phyloP scores from a whole-genome alignment of 2,329 filamentous ascomycete species.

The Aotearoamyces nothofagi region DNA sequence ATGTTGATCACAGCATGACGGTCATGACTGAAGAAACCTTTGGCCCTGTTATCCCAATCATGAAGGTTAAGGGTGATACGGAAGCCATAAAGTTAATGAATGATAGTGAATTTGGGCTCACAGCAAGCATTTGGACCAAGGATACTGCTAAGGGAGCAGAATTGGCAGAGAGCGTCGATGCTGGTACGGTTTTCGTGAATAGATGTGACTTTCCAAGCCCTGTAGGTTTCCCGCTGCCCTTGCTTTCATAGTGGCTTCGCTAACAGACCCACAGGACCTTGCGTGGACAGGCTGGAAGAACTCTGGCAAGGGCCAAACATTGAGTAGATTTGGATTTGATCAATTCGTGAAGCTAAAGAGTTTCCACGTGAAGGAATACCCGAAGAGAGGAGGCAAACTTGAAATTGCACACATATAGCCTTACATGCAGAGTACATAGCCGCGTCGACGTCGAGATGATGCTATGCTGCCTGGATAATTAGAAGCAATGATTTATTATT shows the following conservation, averaged over 20 bases:
- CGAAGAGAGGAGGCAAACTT: too few species aligned
- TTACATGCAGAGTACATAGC: too few species aligned
- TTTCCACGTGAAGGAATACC: conserved; percentile 78
- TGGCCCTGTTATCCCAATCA: conserved; percentile 79
- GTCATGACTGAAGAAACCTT: conserved; percentile 95
- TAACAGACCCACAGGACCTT: conserved; percentile 46
- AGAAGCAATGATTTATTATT: too few species aligned
- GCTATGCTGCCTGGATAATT: too few species aligned
- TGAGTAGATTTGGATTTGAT: conserved; percentile 84
- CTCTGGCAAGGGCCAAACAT: conserved; percentile 78
- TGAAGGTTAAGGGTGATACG: conserved; percentile 67
- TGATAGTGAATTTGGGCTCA: conserved; percentile 84
- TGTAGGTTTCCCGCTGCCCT: conserved; percentile 36
- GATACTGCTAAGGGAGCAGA: conserved; percentile 62
- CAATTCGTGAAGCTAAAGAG: conserved; percentile 95
- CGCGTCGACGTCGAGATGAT: too few species aligned
- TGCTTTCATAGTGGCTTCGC: conserved; percentile 5
- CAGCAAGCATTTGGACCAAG: conserved; percentile 95
- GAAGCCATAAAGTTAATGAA: conserved; percentile 85
- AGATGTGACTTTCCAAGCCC: conserved; percentile 84
- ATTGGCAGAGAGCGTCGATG: conserved; percentile 69
- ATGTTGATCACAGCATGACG: conserved; percentile 67
- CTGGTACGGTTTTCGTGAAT: conserved; percentile 93
- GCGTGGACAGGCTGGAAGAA: conserved; percentile 99
- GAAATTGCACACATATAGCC: too few species aligned